Percentiles rank a stretch among this genome's conserved stretches.
Conservation (phyloP, 148 eudicot genomes). For the Camellia japonica region DNA sequence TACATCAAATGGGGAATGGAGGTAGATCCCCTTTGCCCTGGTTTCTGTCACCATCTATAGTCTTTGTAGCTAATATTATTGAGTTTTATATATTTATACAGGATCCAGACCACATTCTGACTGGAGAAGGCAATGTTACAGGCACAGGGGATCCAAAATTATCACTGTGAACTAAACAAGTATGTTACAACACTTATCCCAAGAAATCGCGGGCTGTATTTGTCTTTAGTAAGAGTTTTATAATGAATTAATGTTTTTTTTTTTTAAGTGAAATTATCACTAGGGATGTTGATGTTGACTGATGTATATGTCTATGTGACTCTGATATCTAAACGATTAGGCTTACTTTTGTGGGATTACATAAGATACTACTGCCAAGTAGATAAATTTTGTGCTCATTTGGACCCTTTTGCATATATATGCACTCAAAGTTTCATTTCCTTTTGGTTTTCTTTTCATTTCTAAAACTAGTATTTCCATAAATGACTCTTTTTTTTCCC, state of each 20-base stretch:
- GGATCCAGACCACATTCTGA: conserved; percentile 73
- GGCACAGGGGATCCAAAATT: conserved; percentile 73
- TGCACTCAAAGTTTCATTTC: too few relatives aligned
- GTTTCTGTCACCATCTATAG: not conserved
- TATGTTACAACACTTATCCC: conserved; percentile 4
- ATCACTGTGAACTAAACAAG: conserved; percentile 36
- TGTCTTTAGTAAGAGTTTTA: not conserved
- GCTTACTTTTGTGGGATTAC: not conserved
- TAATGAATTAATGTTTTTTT: not conserved
- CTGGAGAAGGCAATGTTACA: conserved; percentile 73
- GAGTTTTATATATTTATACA: conserved; percentile 25
- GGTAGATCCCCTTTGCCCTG: conserved; percentile 37
- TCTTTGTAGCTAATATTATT: not conserved
- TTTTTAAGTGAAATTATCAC: too few relatives aligned
- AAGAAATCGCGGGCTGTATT: not conserved
- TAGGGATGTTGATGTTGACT: not conserved
- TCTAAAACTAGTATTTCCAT: too few relatives aligned
- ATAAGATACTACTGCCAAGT: not conserved
- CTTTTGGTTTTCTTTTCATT: too few relatives aligned
- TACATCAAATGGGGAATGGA: conserved; percentile 99
- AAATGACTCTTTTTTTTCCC: too few relatives aligned
- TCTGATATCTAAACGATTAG: not conserved
- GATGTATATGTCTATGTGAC: not conserved
- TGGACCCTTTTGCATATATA: not conserved
- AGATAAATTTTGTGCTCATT: not conserved